Conservation (phyloP, 2,329 filamentous ascomycete species). For the Ceratocystis lukuohia region DNA sequence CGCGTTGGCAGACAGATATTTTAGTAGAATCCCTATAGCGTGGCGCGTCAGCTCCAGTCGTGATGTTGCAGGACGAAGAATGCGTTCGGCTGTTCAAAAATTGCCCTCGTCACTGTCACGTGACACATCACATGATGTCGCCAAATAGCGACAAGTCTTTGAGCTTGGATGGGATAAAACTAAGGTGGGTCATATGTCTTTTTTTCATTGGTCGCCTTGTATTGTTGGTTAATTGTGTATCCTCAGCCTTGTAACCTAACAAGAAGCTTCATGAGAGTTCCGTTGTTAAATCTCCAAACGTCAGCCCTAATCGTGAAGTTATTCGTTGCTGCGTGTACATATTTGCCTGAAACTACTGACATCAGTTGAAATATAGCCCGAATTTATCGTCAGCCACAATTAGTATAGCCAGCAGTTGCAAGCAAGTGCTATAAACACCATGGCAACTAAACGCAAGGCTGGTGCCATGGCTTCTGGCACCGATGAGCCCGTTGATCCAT, state of each 20-base stretch:
- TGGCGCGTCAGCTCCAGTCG: conserved; percentile 11
- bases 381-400: not conserved
- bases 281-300: not conserved
- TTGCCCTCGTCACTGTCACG: conserved; percentile 16
- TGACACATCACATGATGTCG: conserved; percentile 12
- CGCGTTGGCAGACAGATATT: conserved; percentile 2
- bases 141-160: not conserved
- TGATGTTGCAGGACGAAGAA: conserved; percentile 14
- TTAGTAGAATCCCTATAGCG: not conserved
- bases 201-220: conserved; percentile 17
- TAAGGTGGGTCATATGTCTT: conserved; percentile 6
- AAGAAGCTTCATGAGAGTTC: not conserved
- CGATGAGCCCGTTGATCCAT: conserved; percentile 81
- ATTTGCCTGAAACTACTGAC: not conserved
- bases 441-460: conserved; percentile 91
- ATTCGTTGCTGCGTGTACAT: not conserved
- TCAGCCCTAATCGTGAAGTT: not conserved
- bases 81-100: conserved; percentile 14
- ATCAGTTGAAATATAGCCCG: not conserved
- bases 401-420: not conserved
- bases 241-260: conserved; percentile 1
- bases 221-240: not conserved
- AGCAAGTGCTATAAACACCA: conserved; percentile 29
- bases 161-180: not conserved
- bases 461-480: conserved; percentile 26